Percentiles rank a stretch among this genome's conserved stretches.
Conservation (phyloP, 176 grass and related monocot species). For the Cocos nucifera region DNA sequence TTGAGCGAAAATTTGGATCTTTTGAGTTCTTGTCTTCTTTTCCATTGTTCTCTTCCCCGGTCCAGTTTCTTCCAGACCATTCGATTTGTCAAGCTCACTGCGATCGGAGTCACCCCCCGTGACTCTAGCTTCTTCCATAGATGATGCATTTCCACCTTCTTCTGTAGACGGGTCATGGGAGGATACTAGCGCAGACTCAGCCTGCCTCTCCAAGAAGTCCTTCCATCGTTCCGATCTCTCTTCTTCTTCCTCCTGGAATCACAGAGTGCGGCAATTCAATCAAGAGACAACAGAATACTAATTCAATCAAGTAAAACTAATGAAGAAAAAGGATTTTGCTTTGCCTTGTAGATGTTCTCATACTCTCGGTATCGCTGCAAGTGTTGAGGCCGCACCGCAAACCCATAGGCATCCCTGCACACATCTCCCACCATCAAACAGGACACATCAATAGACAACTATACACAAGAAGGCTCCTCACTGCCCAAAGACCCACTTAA, state of each 20-base stretch:
- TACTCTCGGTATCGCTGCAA: slow-evolving; percentile 94
- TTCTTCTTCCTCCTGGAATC: slow-evolving; percentile 93
- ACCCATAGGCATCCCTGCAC: slow-evolving; percentile 92
- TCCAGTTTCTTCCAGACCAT: slow-evolving; percentile 18
- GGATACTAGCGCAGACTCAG: slow-evolving; percentile 22
- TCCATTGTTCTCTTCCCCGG: neutral
- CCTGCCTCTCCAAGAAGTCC: slow-evolving; percentile 73
- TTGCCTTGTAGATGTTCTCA: slow-evolving; percentile 93
- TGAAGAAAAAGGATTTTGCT: slow-evolving; percentile 5
- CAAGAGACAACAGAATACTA: no score
- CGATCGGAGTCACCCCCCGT: slow-evolving; percentile 13
- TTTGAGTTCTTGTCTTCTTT: slow-evolving; percentile 36
- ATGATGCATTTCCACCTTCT: slow-evolving; percentile 35
- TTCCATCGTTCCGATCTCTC: slow-evolving; percentile 98
- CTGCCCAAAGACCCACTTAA: neutral
- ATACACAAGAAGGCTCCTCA: neutral
- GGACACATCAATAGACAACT: no score
- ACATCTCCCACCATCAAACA: slow-evolving; percentile 26
- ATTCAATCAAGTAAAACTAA: neutral
- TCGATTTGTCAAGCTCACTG: neutral
- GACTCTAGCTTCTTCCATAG: slow-evolving; percentile 34
- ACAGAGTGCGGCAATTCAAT: neutral
- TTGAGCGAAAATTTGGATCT: slow-evolving; percentile 58
- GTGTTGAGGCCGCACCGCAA: slow-evolving; percentile 88
- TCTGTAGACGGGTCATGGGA: slow-evolving; percentile 37